phyloP scores from a whole-genome alignment of 2,329 filamentous ascomycete species.

The Thelonectria olida region DNA sequence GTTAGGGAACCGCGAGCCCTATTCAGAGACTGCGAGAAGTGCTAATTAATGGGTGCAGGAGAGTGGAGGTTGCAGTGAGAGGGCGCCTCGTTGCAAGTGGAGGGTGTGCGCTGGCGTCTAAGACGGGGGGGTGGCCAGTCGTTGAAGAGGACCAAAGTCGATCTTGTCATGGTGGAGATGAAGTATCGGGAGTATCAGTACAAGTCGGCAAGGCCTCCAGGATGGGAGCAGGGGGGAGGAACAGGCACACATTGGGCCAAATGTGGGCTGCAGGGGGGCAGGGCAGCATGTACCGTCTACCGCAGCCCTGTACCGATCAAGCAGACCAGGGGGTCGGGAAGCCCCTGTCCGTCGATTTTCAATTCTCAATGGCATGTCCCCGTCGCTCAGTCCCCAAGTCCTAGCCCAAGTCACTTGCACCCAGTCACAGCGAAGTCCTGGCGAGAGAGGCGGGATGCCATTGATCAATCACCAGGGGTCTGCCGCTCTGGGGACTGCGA shows the following conservation, averaged over 20 bases:
- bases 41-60: background rate
- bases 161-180: conserved; percentile 5
- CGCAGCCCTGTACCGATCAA: conserved; percentile 16
- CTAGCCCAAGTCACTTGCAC: background rate
- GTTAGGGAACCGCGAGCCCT: conserved; percentile 17
- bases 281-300: conserved; percentile 11
- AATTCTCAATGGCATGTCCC: conserved; percentile 16
- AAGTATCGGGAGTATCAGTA: conserved; percentile 16
- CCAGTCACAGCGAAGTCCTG: background rate
- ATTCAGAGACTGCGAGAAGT: background rate
- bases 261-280: conserved; percentile 12
- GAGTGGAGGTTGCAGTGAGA: conserved; percentile 11
- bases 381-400: background rate
- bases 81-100: conserved; percentile 6
- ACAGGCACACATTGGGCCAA: background rate
- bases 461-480: background rate
- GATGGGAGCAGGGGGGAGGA: background rate
- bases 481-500: background rate
- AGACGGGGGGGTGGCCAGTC: too few relatives aligned
- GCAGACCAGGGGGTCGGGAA: conserved; percentile 1
- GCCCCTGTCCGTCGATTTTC: conserved; percentile 9
- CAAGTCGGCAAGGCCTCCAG: conserved; percentile 14
- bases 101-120: background rate
- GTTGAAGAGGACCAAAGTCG: background rate
- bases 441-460: background rate